Evolutionary conservation across 148 eudicot species (phyloP).

Genomic region (Arbutus unedo): DNA sequence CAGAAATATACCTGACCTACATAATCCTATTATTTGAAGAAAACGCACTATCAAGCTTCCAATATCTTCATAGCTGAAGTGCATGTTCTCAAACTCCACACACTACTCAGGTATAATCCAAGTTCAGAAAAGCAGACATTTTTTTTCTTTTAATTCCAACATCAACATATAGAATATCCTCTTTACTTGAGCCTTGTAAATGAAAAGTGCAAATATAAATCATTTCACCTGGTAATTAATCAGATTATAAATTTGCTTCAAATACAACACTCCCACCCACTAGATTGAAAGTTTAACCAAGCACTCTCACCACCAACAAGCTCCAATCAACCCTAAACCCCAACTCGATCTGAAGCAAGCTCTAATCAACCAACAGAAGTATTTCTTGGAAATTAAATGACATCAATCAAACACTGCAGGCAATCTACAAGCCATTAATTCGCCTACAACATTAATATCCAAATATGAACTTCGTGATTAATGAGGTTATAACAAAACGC

Average conservation of each 20-base stretch:
- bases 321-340: no score
- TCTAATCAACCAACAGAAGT: not conserved
- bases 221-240: not conserved
- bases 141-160: not conserved
- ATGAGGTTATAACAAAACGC: not conserved
- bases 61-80: not conserved
- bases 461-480: not conserved
- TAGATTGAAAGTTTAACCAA: no score
- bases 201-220: not conserved
- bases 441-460: not conserved
- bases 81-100: not conserved
- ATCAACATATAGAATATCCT: not conserved
- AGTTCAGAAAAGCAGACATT: not conserved
- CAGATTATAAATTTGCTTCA: not conserved
- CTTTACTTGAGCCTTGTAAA: not conserved
- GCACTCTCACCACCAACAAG: no score
- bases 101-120: not conserved
- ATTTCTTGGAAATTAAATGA: not conserved
- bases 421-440: not conserved
- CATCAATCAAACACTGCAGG: not conserved
- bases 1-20: not conserved
- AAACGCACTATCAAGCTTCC: not conserved
- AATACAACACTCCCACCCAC: not conserved
- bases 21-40: not conserved
- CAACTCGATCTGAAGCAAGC: not conserved